Evolutionary conservation across 2,329 filamentous ascomycete genomes (phyloP).

Genomic region (Calonectria leucothoes): DNA sequence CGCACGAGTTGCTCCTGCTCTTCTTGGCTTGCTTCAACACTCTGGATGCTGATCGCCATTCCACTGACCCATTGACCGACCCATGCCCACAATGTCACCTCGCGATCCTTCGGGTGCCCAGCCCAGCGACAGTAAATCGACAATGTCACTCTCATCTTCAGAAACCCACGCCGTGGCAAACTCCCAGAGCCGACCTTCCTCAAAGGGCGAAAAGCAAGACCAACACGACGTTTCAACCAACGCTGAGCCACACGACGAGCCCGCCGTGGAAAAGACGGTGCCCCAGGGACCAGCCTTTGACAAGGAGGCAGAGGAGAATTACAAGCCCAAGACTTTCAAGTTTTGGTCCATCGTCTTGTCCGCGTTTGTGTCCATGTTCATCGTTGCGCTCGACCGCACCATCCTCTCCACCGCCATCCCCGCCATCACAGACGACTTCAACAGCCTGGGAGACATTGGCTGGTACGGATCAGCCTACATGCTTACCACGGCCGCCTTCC

Average conservation of each 20-base stretch:
- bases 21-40: neutral
- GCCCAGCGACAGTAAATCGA: neutral
- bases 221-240: neutral
- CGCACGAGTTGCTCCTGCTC: neutral
- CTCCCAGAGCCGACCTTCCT: neutral
- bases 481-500: slow-evolving; percentile 67
- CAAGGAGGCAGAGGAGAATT: slow-evolving; percentile 54
- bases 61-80: neutral
- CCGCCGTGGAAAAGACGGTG: slow-evolving; percentile 29
- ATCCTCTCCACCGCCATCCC: slow-evolving; percentile 68
- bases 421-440: slow-evolving; percentile 67
- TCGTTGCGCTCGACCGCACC: slow-evolving; percentile 69
- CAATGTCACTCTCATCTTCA: slow-evolving; percentile 31
- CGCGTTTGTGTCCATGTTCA: slow-evolving; percentile 66
- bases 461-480: slow-evolving; percentile 74
- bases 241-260: slow-evolving; percentile 16
- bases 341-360: slow-evolving; percentile 68
- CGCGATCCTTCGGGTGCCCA: neutral
- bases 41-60: neutral
- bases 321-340: slow-evolving; percentile 62
- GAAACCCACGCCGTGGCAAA: slow-evolving; percentile 17
- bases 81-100: neutral
- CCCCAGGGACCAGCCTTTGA: slow-evolving; percentile 31
- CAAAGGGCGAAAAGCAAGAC: neutral
- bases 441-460: slow-evolving; percentile 69